Evolutionary conservation across 140 eudicot species (phyloP), one percentile per base, ranked within the genome.

Genomic region (Ambrosia hybrid): DNA sequence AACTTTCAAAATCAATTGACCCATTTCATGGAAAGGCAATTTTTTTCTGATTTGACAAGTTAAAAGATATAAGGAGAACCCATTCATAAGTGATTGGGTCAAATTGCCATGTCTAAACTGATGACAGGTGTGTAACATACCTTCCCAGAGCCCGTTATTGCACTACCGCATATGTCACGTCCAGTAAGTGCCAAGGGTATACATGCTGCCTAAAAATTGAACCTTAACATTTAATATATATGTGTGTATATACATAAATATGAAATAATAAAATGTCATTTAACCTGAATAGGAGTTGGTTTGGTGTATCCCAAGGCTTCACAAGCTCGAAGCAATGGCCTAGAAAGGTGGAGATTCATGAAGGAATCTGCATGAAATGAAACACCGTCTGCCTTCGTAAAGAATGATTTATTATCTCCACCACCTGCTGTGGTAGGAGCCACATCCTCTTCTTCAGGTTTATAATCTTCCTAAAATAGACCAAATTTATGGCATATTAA

Each of bases 251-350:
- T 9, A 71, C 16, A 51, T 36, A 63, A 49, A 4, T 3, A 41
- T 43, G 57, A 49, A 41, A 58, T 13, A 13, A 38, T 12, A 5
- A 67, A 14, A 71, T 26, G 16, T 5, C 9, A 55, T 9, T 41
- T 34, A 74, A 93, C 98, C 98, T 94, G 99, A 81, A 94, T 94
- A 9, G 99, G 95, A 7, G 99, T 94, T 48, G 99, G 99, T 66
- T 94, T 94, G 57, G 76, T 75, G 78, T 88, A 94, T 9, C 97
- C 97, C 17, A 51, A n/a, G 17, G 57, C 57, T 51, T 51, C 57
- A 51, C 57, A 51, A n/a, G 57, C 57, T 13, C 57, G 57, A 51
- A 13, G 57, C 57, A 51, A 13, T 11, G 57, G 57, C 57, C 57
- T 51, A 51, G 57, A 51, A 51, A 51, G 57, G 57, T 51, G 57